A percentile compares a stretch with the other conserved stretches of the same genome.
Conservation (phyloP, 1,284 basidiomycete species). For the Ustilago trichophora region DNA sequence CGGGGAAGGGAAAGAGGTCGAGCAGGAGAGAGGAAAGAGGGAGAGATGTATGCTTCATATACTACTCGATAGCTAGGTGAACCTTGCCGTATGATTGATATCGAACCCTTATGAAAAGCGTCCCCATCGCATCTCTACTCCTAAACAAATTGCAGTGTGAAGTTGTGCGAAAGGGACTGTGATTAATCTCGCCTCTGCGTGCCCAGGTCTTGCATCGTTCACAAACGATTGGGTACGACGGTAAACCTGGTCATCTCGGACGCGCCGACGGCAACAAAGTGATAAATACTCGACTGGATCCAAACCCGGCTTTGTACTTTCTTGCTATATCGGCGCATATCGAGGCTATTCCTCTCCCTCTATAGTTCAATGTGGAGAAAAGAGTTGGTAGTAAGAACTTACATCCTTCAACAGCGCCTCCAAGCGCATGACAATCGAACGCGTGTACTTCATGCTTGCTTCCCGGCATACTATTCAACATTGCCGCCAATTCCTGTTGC, state of each 20-base stretch:
- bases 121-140: background rate
- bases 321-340: background rate
- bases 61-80: slow-evolving; percentile 50
- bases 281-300: no score
- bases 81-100: slow-evolving; percentile 17
- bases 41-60: slow-evolving; percentile 53
- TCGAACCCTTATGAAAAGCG: slow-evolving; percentile 53
- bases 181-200: slow-evolving; percentile 23
- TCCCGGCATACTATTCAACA: slow-evolving; percentile 61
- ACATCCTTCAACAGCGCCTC: slow-evolving; percentile 52
- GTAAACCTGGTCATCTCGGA: no score
- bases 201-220: no score
- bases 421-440: slow-evolving; percentile 62
- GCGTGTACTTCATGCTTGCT: slow-evolving; percentile 63
- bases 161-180: slow-evolving; percentile 4
- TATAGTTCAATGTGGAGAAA: no score
- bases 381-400: slow-evolving; percentile 3
- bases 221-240: no score
- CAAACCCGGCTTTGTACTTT: no score
- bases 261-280: no score
- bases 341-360: no score
- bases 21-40: background rate
- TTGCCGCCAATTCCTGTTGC: slow-evolving; percentile 46
- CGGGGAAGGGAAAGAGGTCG: background rate
- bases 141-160: no score